These are phyloP conservation scores for Yamadazyma jaroonii DNA, from an alignment of 1,139 yeast species.

Conservation along the genomic window DNA sequence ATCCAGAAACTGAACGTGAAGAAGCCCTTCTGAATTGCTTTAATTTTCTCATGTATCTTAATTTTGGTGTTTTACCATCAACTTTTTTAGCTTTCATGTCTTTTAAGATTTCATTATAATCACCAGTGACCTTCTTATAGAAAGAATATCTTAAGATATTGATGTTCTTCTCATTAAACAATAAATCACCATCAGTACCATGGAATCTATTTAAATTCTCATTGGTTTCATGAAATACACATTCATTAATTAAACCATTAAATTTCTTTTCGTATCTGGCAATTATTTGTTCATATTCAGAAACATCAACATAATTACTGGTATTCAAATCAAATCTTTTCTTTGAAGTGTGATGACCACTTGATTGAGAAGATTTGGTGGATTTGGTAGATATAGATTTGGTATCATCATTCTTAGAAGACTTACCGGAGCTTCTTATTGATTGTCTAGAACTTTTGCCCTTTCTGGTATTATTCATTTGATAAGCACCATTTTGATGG, in stretches of 20 bases:
- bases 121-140: constrained; percentile 19
- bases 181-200: constrained; percentile 11
- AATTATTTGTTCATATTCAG: constrained; percentile 16
- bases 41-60: constrained; percentile 17
- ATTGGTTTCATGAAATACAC: constrained; percentile 18
- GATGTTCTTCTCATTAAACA: constrained; percentile 20
- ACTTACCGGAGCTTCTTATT: constrained; percentile 1
- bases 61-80: constrained; percentile 13
- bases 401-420: constrained; percentile 7
- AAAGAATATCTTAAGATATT: constrained; percentile 26
- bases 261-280: constrained; percentile 17
- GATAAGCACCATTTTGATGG: constrained; percentile 9
- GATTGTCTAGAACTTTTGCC: neutral
- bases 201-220: constrained; percentile 17
- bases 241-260: constrained; percentile 10
- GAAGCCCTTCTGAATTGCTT: constrained; percentile 10
- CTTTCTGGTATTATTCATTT: constrained; percentile 2
- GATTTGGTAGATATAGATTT: constrained; percentile 8
- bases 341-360: constrained; percentile 2
- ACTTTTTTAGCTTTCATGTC: constrained; percentile 9
- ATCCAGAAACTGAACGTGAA: constrained; percentile 4
- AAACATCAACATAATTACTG: constrained; percentile 10
- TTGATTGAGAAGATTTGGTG: constrained; percentile 10
- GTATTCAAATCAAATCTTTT: constrained; percentile 12
- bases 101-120: constrained; percentile 12